Evolutionary conservation across 2,329 filamentous ascomycete species (phyloP).

Genomic region (Coleophoma crateriformis): DNA sequence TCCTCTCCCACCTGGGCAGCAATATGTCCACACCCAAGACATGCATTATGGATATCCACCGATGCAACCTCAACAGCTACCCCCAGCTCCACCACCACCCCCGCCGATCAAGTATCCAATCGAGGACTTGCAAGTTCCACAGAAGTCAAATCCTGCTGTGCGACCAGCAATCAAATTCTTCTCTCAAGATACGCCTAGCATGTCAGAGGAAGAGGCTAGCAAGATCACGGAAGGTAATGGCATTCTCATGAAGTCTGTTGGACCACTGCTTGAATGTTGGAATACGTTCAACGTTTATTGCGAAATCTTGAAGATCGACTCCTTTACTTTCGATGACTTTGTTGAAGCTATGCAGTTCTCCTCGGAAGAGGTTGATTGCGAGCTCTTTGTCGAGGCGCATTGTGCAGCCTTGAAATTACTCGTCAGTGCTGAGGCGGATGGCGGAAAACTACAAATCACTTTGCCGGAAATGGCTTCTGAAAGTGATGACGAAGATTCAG

Average conservation of each 20-base stretch:
- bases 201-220: constrained; percentile 31
- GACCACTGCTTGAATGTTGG: constrained; percentile 84
- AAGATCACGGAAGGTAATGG: constrained; percentile 44
- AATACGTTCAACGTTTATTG: constrained; percentile 98
- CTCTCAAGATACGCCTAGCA: constrained; percentile 55
- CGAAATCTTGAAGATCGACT: constrained; percentile 88
- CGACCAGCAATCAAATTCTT: constrained; percentile 77
- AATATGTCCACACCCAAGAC: constrained; percentile 34
- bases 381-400: constrained; percentile 85
- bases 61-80: constrained; percentile 31
- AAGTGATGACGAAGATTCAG: constrained; percentile 62
- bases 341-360: constrained; percentile 79
- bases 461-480: constrained; percentile 71
- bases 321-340: constrained; percentile 96
- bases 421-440: constrained; percentile 68
- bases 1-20: constrained; percentile 15
- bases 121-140: constrained; percentile 81
- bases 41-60: constrained; percentile 39
- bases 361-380: constrained; percentile 68
- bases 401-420: constrained; percentile 86
- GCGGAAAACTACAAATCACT: constrained; percentile 73
- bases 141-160: constrained; percentile 52
- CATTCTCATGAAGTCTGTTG: constrained; percentile 80
- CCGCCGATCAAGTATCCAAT: constrained; percentile 90
- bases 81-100: constrained; percentile 57